Percentiles rank a stretch among this genome's conserved stretches.
These are phyloP conservation scores for Hordeum pubiflorum DNA, from an alignment of 202 grass and related monocot species.

Conservation along the genomic window DNA sequence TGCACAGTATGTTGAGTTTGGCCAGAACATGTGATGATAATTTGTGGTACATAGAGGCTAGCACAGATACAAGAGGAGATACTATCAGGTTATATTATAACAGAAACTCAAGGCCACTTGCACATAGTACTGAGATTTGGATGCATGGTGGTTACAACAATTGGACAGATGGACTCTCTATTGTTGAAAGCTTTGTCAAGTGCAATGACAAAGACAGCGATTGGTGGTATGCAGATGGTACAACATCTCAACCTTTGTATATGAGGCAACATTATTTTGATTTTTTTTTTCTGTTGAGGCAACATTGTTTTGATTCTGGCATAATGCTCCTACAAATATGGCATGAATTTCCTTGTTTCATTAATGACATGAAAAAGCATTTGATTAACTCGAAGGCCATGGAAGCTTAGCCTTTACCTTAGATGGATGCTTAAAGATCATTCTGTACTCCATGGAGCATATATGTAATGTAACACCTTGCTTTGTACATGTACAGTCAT, in stretches of 20 bases:
- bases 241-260: slow-evolving; percentile 10
- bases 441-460: slow-evolving; percentile 5
- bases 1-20: slow-evolving; percentile 31
- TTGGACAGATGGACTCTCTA: slow-evolving; percentile 73
- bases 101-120: slow-evolving; percentile 38
- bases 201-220: slow-evolving; percentile 41
- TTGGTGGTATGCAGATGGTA: slow-evolving; percentile 87
- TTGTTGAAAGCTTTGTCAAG: slow-evolving; percentile 47
- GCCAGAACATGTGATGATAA: slow-evolving; percentile 37
- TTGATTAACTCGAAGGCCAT: not conserved
- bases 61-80: slow-evolving; percentile 29
- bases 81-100: slow-evolving; percentile 69
- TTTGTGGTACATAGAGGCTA: slow-evolving; percentile 67
- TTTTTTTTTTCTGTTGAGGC: not conserved
- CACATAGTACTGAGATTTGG: slow-evolving; percentile 62
- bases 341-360: not conserved
- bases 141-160: slow-evolving; percentile 86
- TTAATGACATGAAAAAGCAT: not conserved
- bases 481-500: slow-evolving; percentile 34
- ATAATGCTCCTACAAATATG: not conserved
- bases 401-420: not conserved
- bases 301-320: slow-evolving; percentile 1
- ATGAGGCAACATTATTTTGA: not conserved
- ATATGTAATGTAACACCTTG: slow-evolving; percentile 9
- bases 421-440: not conserved